A percentile compares a stretch with the other conserved stretches of the same genome.
phyloP scores from a whole-genome alignment of 2,329 filamentous ascomycete species.

The Colletotrichum somersetense region DNA sequence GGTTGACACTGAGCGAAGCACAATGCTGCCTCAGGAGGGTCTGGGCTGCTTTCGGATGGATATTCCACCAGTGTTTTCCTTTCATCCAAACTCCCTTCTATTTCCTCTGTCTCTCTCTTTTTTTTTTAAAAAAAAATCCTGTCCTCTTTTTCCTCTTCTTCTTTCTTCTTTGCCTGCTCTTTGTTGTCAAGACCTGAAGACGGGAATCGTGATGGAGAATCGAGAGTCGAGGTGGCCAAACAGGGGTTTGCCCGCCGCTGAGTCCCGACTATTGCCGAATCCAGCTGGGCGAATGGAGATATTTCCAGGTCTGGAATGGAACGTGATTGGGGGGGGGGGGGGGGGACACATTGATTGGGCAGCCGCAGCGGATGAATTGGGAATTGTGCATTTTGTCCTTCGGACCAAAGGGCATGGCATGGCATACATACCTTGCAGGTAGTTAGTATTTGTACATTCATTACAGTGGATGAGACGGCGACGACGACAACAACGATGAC shows the following conservation, averaged over 20 bases:
- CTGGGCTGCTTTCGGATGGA: conserved; percentile 1
- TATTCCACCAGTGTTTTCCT: conserved; percentile 32
- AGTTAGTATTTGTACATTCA: neutral
- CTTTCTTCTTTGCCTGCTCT: neutral
- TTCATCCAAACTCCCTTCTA: conserved; percentile 23
- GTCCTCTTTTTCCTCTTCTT: neutral
- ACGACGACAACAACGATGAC: conserved; percentile 3
- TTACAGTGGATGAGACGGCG: conserved; percentile 16
- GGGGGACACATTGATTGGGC: conserved; percentile 22
- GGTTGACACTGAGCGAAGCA: conserved; percentile 22
- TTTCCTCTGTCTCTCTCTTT: neutral
- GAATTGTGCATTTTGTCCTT: conserved; percentile 35
- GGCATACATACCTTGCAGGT: neutral
- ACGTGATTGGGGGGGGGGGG: conserved; percentile 33
- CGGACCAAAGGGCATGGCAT: conserved; percentile 26
- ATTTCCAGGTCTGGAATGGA: conserved; percentile 32
- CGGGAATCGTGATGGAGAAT: conserved; percentile 37
- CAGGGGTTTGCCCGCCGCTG: conserved; percentile 27
- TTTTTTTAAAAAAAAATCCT: neutral
- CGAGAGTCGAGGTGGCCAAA: conserved; percentile 18
- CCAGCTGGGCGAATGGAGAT: conserved; percentile 40
- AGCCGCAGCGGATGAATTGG: conserved; percentile 28
- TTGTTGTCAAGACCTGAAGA: conserved; percentile 16
- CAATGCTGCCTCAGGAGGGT: neutral
- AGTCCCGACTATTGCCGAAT: conserved; percentile 40